Evolutionary conservation across 495 filamentous ascomycete genomes (phyloP), one percentile per base, ranked within the genome.

Genomic region (Trichoderma reesei): DNA sequence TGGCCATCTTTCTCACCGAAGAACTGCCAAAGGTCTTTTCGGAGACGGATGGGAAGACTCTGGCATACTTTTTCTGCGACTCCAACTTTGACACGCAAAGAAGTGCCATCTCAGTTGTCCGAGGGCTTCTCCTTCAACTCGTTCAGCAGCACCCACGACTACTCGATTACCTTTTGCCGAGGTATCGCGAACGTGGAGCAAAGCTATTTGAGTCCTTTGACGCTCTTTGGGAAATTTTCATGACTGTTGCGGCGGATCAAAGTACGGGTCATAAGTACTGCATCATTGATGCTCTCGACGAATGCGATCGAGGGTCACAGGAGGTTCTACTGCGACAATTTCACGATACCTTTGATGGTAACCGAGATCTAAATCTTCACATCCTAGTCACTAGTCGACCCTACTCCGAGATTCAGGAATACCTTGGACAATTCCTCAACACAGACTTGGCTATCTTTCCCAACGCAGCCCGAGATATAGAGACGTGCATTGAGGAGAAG

Each of bases 61-160:
- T 74, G 5, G 62, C 71, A 34, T 74, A 71, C 59, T 74, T 74
- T 65, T 74, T 72, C 63, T 74, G 71, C 56, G 71, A 72, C 42
- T 70, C 71, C 0, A 68, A 11, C 38, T 67, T 38, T 37, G 65
- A 65, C 11, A 39, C 48, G 16, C 63, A 48, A n/a, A 41, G 60
- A 11, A 72, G 68, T 3, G 71, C 66, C 14, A 64, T 38, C 6
- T 39, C 68, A 16, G 66, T 74, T 44, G 42, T 72, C 18, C 66
- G 71, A 33, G 71, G 69, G 2, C 66, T 74, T n/a, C 38, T 74
- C 3, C 73, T 67, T 36, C 71, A 75, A 48, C 56, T 75, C 7
- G 64, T 73, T 38, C 42, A 68, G 14, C 31, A 67, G 46, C 14
- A 62, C 11, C 68, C 64, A 37, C 20, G 51, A 26, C 60, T 70